Base-by-base conservation (phyloP, 768 basidiomycete species). In the Dacryopinax primogenitus region DNA sequence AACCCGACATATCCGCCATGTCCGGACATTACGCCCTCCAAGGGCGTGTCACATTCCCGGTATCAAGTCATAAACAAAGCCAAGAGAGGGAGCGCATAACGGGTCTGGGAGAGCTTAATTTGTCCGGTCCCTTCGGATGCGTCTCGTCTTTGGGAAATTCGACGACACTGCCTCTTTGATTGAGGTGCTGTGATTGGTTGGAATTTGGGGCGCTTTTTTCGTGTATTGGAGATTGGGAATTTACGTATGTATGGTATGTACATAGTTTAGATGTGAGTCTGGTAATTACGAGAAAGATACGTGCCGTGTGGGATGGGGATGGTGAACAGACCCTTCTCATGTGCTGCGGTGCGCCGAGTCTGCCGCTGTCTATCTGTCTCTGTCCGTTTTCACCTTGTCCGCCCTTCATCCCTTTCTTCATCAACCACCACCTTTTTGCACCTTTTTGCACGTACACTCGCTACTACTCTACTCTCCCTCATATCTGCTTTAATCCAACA, bases 81-180 rank as follows among this genome's bases (percentile, higher is more conserved):
- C 45, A 9, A 15, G 13, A 11, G 13, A 26, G 23, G 9, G 13
- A 23, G 11, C 45, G 13, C 13, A 7, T 9, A 7, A 47, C 45
- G 13, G 12, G 13, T 7, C 13, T 23, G 45, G 9, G 45, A 47
- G 23, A 47, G 7, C n/a, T 15, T 9, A 9, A 23, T 26, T 13
- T 26, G 51, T 58, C 51, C 51, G 51, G 51, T 58, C 13, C 51
- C 51, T 58, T 58, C 51, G 51, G 51, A 58, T 23, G 45, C 45
- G 45, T 11, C 45, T 7, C 45, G 13, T 47, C 45, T 15, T 23
- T 7, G 7, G 13, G 6, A 9, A 7, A 9, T 23, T 12, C 45
- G 45, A 12, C 45, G 45, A 26, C 45, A 21, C 7, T 26, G 13
- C 45, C 12, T 47, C 45, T 47, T 23, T 7, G 13, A 47, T 9